These are phyloP conservation scores for Xylariaceae sp. DNA, from an alignment of 2,329 filamentous ascomycete species.

Conservation along the genomic window DNA sequence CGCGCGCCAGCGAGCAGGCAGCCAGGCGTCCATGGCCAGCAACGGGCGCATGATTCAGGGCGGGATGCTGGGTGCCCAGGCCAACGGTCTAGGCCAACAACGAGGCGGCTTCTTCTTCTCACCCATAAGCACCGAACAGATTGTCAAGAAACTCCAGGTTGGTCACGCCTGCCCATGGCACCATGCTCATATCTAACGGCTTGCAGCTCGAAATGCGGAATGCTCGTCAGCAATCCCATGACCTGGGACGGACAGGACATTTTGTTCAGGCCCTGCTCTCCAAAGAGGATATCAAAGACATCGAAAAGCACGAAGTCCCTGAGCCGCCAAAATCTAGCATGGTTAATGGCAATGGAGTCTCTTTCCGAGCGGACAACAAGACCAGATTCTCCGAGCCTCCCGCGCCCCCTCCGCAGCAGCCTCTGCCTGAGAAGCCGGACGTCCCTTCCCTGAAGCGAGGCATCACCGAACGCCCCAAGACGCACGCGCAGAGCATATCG, in stretches of 20 bases:
- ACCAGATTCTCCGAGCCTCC: conserved; percentile 87
- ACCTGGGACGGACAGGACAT: conserved; percentile 73
- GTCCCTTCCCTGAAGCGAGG: conserved; percentile 65
- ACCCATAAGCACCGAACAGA: conserved; percentile 87
- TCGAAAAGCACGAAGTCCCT: conserved; percentile 41
- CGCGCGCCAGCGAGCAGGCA: conserved; percentile 63
- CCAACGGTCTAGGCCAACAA: conserved; percentile 60
- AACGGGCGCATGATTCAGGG: conserved; percentile 54
- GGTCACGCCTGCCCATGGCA: too few species aligned
- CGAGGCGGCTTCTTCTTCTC: conserved; percentile 73
- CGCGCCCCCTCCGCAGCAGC: conserved; percentile 86
- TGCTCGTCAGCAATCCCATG: conserved; percentile 79
- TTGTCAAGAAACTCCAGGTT: conserved; percentile 81
- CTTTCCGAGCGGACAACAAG: conserved; percentile 66
- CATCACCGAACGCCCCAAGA: conserved; percentile 67
- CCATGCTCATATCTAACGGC: conserved; percentile 14
- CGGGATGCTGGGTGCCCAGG: conserved; percentile 40
- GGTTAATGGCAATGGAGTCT: conserved; percentile 43
- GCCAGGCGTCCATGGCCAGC: conserved; percentile 54
- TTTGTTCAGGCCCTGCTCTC: conserved; percentile 72
- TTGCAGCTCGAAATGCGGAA: conserved; percentile 79
- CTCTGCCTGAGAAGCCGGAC: conserved; percentile 88
- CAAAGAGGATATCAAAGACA: conserved; percentile 58
- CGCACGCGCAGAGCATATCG: conserved; percentile 43
- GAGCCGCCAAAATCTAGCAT: conserved; percentile 41